phyloP scores from a whole-genome alignment of 192 early-diverging fungal genomes.

The Backusella circina region DNA sequence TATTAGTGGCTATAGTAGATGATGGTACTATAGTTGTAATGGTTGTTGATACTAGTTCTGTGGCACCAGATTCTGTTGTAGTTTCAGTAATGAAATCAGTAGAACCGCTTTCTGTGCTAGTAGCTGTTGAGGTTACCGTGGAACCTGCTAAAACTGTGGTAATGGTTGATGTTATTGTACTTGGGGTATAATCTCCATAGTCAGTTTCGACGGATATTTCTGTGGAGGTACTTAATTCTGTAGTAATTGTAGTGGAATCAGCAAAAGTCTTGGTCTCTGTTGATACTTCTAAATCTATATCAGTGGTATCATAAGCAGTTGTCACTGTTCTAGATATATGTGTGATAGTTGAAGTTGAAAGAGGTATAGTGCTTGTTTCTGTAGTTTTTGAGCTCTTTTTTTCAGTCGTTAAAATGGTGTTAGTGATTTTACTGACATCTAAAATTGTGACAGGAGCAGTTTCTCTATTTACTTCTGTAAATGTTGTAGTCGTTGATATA shows the following conservation, averaged over 20 bases:
- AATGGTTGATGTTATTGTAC: not conserved
- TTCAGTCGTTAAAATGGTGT: not conserved
- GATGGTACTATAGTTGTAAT: not conserved
- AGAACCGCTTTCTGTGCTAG: not conserved
- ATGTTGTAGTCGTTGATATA: not conserved
- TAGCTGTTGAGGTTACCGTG: not conserved
- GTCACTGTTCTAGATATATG: not conserved
- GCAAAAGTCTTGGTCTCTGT: not conserved
- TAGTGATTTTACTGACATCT: not conserved
- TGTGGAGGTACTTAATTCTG: not conserved
- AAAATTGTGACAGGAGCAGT: not conserved
- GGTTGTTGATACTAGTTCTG: not conserved
- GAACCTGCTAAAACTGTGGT: not conserved
- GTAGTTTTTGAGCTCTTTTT: not conserved
- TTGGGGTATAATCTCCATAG: not conserved
- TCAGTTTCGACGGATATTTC: not conserved
- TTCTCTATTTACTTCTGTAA: not conserved
- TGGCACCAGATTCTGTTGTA: not conserved
- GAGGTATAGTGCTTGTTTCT: not conserved
- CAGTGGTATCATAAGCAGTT: not conserved
- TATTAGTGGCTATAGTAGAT: not conserved
- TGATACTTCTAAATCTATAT: not conserved
- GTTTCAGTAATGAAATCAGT: not conserved
- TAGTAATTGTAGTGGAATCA: not conserved
- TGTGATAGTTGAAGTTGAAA: not conserved